These are phyloP conservation scores for Excoecaria cochinchinensis DNA, from an alignment of 345 rosid species.

Conservation along the genomic window DNA sequence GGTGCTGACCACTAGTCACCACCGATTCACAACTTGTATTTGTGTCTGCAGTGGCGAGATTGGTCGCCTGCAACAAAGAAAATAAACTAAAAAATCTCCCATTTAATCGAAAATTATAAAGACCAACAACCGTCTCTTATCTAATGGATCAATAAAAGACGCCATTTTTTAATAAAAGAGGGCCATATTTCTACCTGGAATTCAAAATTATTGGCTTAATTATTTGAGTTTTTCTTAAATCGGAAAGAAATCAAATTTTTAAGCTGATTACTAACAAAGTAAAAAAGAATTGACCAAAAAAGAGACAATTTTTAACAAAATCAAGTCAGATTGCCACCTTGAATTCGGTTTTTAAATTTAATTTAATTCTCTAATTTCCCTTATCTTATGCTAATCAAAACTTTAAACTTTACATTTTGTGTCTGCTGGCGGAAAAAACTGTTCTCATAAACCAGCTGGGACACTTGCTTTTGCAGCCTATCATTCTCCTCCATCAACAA, in stretches of 20 bases:
- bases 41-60: constrained; percentile 87
- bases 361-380: background rate
- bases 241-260: background rate
- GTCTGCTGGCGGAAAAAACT: constrained; percentile 95
- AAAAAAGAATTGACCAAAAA: background rate
- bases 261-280: background rate
- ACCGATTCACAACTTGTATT: constrained; percentile 98
- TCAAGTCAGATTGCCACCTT: background rate
- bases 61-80: constrained; percentile 53
- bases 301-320: background rate
- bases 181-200: no score
- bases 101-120: background rate
- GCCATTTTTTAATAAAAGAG: no score
- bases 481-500: constrained; percentile 99
- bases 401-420: constrained; percentile 52
- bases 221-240: no score
- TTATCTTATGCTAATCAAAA: background rate
- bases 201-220: no score
- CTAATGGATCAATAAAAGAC: no score
- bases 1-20: constrained; percentile 97
- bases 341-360: background rate
- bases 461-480: constrained; percentile 98
- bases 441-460: constrained; percentile 91
- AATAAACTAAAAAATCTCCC: background rate
- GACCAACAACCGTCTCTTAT: no score